These are phyloP conservation scores for Cadophora malorum DNA, from an alignment of 2,329 filamentous ascomycete species.

Conservation along the genomic window DNA sequence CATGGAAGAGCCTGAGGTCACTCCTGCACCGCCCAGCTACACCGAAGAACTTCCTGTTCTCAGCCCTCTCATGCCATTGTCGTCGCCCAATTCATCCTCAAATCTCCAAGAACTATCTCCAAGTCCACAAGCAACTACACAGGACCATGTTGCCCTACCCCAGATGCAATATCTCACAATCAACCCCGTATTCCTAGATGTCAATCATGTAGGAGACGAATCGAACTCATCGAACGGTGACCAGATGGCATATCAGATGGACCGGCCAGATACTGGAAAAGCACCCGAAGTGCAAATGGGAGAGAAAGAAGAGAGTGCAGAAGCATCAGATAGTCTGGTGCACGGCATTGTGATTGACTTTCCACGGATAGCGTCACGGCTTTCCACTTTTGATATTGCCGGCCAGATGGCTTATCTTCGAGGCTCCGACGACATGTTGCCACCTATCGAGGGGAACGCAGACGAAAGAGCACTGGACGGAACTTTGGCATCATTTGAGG, in stretches of 20 bases:
- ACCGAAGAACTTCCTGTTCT: conserved; percentile 19
- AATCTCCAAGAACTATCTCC: conserved; percentile 20
- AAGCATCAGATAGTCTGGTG: conserved; percentile 13
- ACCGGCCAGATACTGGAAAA: conserved; percentile 13
- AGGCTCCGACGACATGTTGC: conserved; percentile 20
- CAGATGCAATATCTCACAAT: conserved; percentile 22
- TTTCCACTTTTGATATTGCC: conserved; percentile 16
- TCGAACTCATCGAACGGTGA: conserved; percentile 18
- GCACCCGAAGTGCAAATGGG: neutral
- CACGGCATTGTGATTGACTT: conserved; percentile 19
- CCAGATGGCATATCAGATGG: conserved; percentile 23
- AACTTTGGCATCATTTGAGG: conserved; percentile 13
- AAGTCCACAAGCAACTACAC: conserved; percentile 18
- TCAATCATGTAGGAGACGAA: conserved; percentile 18
- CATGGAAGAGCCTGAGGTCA: conserved; percentile 4
- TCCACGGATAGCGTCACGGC: conserved; percentile 17
- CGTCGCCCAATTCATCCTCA: conserved; percentile 16
- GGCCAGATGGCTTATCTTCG: conserved; percentile 18
- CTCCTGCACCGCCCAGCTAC: conserved; percentile 16
- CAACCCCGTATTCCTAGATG: conserved; percentile 18
- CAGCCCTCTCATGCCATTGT: conserved; percentile 22
- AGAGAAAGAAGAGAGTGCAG: conserved; percentile 10
- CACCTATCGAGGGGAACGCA: conserved; percentile 7
- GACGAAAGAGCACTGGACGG: conserved; percentile 18
- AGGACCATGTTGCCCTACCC: conserved; percentile 7